Evolutionary conservation across 352 stramenopile species (phyloP), one percentile per base, ranked within the genome.

Genomic region (Globisporangium splendens): DNA sequence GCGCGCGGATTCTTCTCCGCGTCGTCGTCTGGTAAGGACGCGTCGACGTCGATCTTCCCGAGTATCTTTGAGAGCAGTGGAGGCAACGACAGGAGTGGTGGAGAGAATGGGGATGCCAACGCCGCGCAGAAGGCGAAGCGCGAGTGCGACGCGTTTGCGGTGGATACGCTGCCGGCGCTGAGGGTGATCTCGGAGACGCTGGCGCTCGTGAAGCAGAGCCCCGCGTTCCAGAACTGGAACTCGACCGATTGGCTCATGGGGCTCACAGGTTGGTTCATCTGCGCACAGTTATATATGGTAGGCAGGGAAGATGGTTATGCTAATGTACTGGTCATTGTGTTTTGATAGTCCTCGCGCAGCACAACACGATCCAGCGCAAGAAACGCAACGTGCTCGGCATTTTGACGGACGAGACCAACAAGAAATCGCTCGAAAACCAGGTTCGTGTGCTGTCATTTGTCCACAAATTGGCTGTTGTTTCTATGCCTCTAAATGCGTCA

Each of bases 231-330:
- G 52, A 87, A 77, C 61, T 91, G 79, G 82, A 91, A 70, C 56
- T 73, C 82, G 1, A 75, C 78, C 15, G 85, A 94, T 52, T 94
- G 85, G 85, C 76, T 94, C 56, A 71, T 94, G 53, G 83, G 79
- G 1, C 76, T 94, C 20, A 91, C 81, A 21, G 65, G 65, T 77
- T 41, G 6, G 53, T 41, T n/a, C 33, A 13, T n/a, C 2, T 44
- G 1, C 13, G 12, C 20, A 17, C 14, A 22, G 48, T 51, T 14
- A 51, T 5, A 42, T 21, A 39, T 14, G n/a, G 17, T 4, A 22
- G 11, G 7, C 28, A 11, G 28, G 7, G 3, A 35, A 35, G 0
- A 35, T 46, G 33, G 1, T 8, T 17, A 1, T 10, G 10, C 13
- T 21, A n/a, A 46, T 8, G 35, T 44, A 53, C 10, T 35, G 28